A percentile compares a stretch with the other conserved stretches of the same genome.
These are phyloP conservation scores for Neonothopanus nambi DNA, from an alignment of 1,284 basidiomycete genomes.

Conservation along the genomic window DNA sequence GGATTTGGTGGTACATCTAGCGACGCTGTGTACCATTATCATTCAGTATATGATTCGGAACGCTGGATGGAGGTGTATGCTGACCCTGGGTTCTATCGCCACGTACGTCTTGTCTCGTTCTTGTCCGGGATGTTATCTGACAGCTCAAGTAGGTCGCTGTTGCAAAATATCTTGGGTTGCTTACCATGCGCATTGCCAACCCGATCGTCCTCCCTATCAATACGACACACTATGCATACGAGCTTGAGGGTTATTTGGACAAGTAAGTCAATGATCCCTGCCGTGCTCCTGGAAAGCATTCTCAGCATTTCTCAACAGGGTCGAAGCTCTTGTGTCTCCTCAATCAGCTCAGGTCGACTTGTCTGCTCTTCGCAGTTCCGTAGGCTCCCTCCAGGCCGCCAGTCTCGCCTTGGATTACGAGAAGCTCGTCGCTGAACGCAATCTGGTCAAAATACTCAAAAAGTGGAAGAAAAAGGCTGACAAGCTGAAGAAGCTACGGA, in stretches of 20 bases:
- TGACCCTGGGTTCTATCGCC: constrained; percentile 71
- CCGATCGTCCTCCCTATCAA: constrained; percentile 69
- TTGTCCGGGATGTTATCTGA: constrained; percentile 1
- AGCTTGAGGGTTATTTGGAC: constrained; percentile 50
- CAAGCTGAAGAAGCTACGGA: constrained; percentile 21
- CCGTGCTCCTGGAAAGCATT: neutral
- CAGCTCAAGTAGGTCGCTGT: constrained; percentile 51
- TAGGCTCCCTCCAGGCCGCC: constrained; percentile 49
- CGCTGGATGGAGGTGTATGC: constrained; percentile 73
- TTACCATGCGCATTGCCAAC: constrained; percentile 62
- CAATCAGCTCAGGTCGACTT: constrained; percentile 30
- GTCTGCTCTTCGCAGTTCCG: constrained; percentile 41
- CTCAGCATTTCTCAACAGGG: constrained; percentile 26
- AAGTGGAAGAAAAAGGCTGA: constrained; percentile 33
- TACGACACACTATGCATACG: constrained; percentile 67
- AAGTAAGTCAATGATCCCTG: constrained; percentile 34
- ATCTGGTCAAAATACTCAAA: constrained; percentile 36
- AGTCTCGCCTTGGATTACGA: constrained; percentile 58
- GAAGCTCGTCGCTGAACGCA: constrained; percentile 35
- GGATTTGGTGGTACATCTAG: constrained; percentile 47
- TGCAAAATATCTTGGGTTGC: constrained; percentile 66
- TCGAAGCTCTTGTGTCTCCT: constrained; percentile 27
- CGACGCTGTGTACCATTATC: constrained; percentile 77
- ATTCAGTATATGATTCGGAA: constrained; percentile 75
- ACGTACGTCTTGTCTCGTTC: constrained; percentile 40